Percentiles rank a stretch among this genome's conserved stretches.
phyloP scores from a whole-genome alignment of 768 basidiomycete species.

The Cantharellus cinnabarinus region DNA sequence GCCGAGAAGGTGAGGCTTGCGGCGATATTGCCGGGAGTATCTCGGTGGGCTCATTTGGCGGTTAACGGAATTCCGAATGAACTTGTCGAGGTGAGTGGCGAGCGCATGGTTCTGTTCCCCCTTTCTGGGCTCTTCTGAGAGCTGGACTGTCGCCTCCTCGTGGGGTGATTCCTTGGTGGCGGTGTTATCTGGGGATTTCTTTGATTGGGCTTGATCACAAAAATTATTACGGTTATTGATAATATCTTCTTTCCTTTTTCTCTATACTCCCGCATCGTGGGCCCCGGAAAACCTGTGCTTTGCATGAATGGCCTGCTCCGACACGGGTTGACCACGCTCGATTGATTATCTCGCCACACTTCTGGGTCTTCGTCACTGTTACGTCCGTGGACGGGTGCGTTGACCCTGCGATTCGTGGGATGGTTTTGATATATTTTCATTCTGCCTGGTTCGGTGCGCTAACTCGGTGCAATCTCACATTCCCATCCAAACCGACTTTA shows the following conservation, averaged over 20 bases:
- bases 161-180: neutral
- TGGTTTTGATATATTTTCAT: too few species aligned
- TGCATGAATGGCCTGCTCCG: too few species aligned
- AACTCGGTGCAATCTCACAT: neutral
- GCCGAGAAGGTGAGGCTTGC: constrained; percentile 43
- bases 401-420: too few species aligned
- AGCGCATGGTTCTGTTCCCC: neutral
- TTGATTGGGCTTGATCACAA: neutral
- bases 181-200: neutral
- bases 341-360: too few species aligned
- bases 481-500: neutral
- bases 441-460: too few species aligned
- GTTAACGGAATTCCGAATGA: constrained; percentile 56
- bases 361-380: too few species aligned
- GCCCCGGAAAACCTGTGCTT: too few species aligned
- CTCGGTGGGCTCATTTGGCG: constrained; percentile 54
- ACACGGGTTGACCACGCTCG: too few species aligned
- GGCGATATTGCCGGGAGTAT: constrained; percentile 57
- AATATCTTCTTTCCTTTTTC: too few species aligned
- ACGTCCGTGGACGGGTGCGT: too few species aligned
- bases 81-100: constrained; percentile 51
- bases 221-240: neutral
- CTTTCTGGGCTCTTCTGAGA: neutral
- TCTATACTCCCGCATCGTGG: too few species aligned
- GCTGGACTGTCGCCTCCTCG: neutral